These are phyloP conservation scores for Tanozyma kutaoensis DNA, from an alignment of 805 yeast genomes.

Conservation along the genomic window DNA sequence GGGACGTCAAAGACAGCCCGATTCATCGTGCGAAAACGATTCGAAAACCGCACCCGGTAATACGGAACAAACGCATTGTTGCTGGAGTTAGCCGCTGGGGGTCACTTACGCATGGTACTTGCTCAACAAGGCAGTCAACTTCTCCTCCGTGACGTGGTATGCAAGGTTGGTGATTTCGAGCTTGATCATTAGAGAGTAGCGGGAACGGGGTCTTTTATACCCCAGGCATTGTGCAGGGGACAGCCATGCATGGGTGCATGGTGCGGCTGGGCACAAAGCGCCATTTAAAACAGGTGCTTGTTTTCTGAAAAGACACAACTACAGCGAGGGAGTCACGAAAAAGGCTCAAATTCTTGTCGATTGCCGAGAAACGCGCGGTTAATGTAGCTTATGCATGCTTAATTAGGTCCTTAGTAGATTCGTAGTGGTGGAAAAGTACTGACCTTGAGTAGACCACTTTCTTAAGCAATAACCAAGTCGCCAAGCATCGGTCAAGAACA, in stretches of 20 bases:
- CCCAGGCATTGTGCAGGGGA: background rate
- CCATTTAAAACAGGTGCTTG: background rate
- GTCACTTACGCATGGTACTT: conserved; percentile 33
- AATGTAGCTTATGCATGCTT: no score
- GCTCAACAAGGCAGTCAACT: conserved; percentile 29
- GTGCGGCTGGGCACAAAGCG: background rate
- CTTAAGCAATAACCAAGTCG: no score
- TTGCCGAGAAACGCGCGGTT: no score
- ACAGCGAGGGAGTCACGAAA: background rate
- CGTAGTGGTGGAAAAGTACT: no score
- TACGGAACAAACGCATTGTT: conserved; percentile 38
- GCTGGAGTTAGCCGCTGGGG: conserved; percentile 1
- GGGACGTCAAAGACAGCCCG: no score
- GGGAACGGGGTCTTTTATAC: conserved; percentile 1
- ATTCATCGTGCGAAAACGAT: no score
- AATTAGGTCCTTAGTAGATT: no score
- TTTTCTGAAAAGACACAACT: conserved; percentile 3
- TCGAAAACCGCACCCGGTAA: conserved; percentile 35
- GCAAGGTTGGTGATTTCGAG: conserved; percentile 44
- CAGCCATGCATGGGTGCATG: conserved; percentile 1
- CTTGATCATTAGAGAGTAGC: conserved; percentile 1
- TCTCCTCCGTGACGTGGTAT: conserved; percentile 38
- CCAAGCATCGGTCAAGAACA: no score
- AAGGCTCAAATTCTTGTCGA: no score
- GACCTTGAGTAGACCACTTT: no score